These are phyloP conservation scores for Arthroderma sp. DNA, from an alignment of 2,329 filamentous ascomycete species.

Conservation along the genomic window DNA sequence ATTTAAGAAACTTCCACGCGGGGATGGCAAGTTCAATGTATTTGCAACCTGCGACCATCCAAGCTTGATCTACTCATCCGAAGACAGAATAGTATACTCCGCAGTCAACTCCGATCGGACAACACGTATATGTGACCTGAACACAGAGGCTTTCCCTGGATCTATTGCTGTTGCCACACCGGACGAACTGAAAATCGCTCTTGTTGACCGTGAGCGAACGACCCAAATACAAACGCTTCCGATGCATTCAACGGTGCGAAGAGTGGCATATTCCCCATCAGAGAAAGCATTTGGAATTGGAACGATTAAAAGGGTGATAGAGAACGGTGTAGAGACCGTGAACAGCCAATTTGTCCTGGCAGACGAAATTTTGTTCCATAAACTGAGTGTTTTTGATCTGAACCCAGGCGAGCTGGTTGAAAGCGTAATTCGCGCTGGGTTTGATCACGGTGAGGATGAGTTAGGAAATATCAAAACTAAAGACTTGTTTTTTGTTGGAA, in stretches of 20 bases:
- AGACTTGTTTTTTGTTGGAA: constrained; percentile 86
- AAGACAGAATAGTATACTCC: constrained; percentile 80
- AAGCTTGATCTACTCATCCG: constrained; percentile 79
- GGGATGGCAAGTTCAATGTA: constrained; percentile 57
- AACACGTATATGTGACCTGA: constrained; percentile 67
- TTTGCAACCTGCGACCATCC: constrained; percentile 92
- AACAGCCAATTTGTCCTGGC: constrained; percentile 75
- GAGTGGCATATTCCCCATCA: constrained; percentile 69
- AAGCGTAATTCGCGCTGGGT: constrained; percentile 62
- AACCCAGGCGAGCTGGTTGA: constrained; percentile 65
- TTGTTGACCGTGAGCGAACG: constrained; percentile 69
- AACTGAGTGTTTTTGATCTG: constrained; percentile 58
- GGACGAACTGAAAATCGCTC: constrained; percentile 61
- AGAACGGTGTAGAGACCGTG: constrained; percentile 59
- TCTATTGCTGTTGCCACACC: constrained; percentile 71
- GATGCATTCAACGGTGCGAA: constrained; percentile 68
- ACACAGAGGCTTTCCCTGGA: constrained; percentile 65
- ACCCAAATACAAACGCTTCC: constrained; percentile 76
- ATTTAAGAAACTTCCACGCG: constrained; percentile 63
- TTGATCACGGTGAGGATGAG: constrained; percentile 46
- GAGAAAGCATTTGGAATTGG: constrained; percentile 77
- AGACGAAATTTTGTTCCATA: constrained; percentile 76
- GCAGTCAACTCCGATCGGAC: constrained; percentile 84
- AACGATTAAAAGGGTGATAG: constrained; percentile 62
- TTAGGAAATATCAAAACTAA: constrained; percentile 36